These are phyloP conservation scores for Nothomitra cinnamomea DNA, from an alignment of 2,329 filamentous ascomycete genomes.

Conservation along the genomic window DNA sequence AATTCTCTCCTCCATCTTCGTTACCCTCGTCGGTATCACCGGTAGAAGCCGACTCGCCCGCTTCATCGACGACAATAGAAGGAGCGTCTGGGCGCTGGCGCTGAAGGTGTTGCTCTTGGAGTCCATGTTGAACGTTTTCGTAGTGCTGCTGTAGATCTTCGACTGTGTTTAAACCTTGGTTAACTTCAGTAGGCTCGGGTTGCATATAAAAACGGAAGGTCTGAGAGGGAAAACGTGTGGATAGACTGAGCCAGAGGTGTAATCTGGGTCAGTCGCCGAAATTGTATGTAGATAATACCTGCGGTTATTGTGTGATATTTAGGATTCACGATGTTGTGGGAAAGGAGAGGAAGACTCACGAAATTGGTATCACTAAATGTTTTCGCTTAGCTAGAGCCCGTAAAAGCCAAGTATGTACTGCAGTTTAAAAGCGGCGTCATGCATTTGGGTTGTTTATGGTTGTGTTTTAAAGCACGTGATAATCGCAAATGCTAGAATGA, in stretches of 20 bases:
- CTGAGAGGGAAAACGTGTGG: not conserved
- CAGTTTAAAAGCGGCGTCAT: too few relatives aligned
- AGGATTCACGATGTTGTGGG: too few relatives aligned
- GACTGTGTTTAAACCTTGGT: not conserved
- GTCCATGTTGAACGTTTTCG: slow-evolving; percentile 2
- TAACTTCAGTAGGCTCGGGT: slow-evolving; percentile 4
- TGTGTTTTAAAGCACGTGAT: too few relatives aligned
- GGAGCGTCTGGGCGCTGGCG: not conserved
- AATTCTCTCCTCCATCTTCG: not conserved
- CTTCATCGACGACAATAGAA: not conserved
- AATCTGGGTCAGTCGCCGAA: slow-evolving; percentile 3
- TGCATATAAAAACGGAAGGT: slow-evolving; percentile 4
- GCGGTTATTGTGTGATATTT: too few relatives aligned
- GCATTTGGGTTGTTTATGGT: too few relatives aligned
- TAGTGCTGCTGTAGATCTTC: not conserved
- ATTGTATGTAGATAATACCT: too few relatives aligned
- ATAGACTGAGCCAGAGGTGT: slow-evolving; percentile 4
- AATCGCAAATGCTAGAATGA: too few relatives aligned
- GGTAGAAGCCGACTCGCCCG: not conserved
- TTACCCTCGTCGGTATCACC: not conserved
- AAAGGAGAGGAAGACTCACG: too few relatives aligned
- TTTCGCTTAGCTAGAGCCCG: too few relatives aligned
- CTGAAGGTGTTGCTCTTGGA: slow-evolving; percentile 2
- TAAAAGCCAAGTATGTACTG: too few relatives aligned
- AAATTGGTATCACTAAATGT: too few relatives aligned